These are phyloP conservation scores for Syzygium jambos DNA, from an alignment of 345 rosid species.

Conservation along the genomic window DNA sequence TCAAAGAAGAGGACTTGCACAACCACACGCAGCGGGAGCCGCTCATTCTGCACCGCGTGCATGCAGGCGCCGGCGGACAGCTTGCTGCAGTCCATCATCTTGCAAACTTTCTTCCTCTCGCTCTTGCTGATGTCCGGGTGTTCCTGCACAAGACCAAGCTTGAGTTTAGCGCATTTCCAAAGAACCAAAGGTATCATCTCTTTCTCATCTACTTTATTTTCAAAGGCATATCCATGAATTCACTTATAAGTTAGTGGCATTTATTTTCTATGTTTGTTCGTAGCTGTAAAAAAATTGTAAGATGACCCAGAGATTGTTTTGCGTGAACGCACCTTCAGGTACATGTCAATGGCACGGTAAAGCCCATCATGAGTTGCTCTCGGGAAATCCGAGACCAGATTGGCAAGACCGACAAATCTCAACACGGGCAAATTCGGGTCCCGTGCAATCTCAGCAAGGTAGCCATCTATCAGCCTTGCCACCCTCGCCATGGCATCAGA, in stretches of 20 bases:
- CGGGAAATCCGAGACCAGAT: slow-evolving; percentile 33
- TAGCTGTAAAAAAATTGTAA: neutral
- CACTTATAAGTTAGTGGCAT: neutral
- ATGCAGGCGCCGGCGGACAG: slow-evolving; percentile 71
- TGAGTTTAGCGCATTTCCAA: neutral
- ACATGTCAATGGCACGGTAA: slow-evolving; percentile 72
- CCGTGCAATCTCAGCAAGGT: slow-evolving; percentile 53
- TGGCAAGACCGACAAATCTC: slow-evolving; percentile 36
- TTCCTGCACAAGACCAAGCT: slow-evolving; percentile 25
- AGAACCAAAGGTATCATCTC: neutral
- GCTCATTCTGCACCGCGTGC: slow-evolving; percentile 83
- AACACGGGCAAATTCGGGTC: slow-evolving; percentile 38
- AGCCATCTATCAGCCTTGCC: slow-evolving; percentile 52
- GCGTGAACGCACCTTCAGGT: slow-evolving; percentile 42
- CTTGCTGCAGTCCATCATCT: slow-evolving; percentile 74
- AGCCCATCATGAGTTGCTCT: slow-evolving; percentile 58
- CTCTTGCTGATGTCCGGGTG: slow-evolving; percentile 52
- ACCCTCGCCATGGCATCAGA: slow-evolving; percentile 36
- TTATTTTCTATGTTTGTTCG: neutral
- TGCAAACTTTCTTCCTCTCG: slow-evolving; percentile 63
- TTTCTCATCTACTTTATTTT: neutral
- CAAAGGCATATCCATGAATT: neutral
- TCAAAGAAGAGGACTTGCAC: slow-evolving; percentile 92
- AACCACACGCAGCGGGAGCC: slow-evolving; percentile 72
- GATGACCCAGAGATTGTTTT: neutral